phyloP scores from a whole-genome alignment of 163 green algal species.

The Scenedesmus sp. region DNA sequence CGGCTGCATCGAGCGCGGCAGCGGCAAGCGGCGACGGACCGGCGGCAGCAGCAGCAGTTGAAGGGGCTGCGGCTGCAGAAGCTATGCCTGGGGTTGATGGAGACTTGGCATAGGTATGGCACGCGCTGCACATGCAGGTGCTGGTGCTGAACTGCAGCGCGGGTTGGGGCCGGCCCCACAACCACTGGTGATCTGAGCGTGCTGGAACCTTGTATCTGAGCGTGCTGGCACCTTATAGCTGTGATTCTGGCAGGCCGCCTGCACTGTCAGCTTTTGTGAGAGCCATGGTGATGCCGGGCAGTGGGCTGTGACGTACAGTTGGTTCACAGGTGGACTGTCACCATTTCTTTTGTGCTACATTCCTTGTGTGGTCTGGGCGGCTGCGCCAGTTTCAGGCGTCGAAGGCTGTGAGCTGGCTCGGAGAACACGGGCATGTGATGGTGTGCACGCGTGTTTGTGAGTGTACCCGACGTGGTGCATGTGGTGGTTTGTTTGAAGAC shows the following conservation, averaged over 20 bases:
- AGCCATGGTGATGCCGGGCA: too few species aligned
- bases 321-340: not conserved
- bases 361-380: not conserved
- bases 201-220: too few species aligned
- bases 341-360: not conserved
- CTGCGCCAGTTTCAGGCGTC: not conserved
- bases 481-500: not conserved
- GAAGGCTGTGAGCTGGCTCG: not conserved
- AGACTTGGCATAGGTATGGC: not conserved
- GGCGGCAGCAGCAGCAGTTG: not conserved
- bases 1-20: constrained; percentile 1
- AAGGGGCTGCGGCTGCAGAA: not conserved
- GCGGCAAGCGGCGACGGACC: not conserved
- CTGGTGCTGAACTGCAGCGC: not conserved
- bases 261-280: not conserved
- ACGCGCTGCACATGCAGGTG: not conserved
- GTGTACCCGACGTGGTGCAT: not conserved
- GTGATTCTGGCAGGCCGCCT: too few species aligned
- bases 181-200: not conserved
- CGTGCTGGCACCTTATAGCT: too few species aligned
- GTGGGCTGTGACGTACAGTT: not conserved
- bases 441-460: too few species aligned
- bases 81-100: not conserved
- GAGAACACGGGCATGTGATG: not conserved
- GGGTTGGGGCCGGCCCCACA: too few species aligned